Conservation (phyloP, 2,329 filamentous ascomycete genomes). For the Beauveria varroae region DNA sequence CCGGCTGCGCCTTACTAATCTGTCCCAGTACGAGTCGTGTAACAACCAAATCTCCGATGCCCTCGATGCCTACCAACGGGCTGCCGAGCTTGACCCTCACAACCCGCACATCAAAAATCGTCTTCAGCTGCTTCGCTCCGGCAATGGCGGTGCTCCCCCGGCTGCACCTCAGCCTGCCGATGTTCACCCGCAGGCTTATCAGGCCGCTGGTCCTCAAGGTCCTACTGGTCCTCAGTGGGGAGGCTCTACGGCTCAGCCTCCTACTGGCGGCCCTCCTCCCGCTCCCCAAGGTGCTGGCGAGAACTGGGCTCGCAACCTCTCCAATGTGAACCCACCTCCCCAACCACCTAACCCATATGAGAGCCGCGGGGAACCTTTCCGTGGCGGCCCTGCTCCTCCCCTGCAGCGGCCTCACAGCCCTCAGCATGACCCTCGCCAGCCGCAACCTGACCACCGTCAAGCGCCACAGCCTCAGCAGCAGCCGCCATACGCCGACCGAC, state of each 20-base stretch:
- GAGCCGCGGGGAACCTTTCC: constrained; percentile 59
- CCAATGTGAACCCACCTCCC: constrained; percentile 69
- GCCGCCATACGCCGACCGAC: constrained; percentile 6
- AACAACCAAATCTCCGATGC: constrained; percentile 98
- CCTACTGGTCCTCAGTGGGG: constrained; percentile 88
- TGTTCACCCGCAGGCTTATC: constrained; percentile 91
- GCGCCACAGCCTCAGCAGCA: constrained; percentile 4
- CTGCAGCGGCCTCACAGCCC: constrained; percentile 69
- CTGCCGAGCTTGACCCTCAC: constrained; percentile 83
- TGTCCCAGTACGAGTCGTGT: constrained; percentile 80
- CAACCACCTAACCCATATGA: constrained; percentile 79
- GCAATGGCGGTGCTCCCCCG: constrained; percentile 64
- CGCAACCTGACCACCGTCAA: constrained; percentile 38
- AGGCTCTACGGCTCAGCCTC: constrained; percentile 56
- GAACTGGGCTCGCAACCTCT: constrained; percentile 57
- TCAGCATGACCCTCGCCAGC: constrained; percentile 51
- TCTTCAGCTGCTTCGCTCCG: constrained; percentile 78
- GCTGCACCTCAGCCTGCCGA: constrained; percentile 87
- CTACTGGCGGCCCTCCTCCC: constrained; percentile 49
- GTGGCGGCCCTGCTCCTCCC: constrained; percentile 59
- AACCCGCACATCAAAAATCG: constrained; percentile 97
- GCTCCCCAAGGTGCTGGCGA: constrained; percentile 51
- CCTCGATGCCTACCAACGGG: constrained; percentile 88
- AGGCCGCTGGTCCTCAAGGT: constrained; percentile 71
- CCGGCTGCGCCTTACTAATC: constrained; percentile 21